Percentiles rank a stretch among this genome's conserved stretches.
Evolutionary conservation across 345 rosid species (phyloP).

Genomic region (Eucalyptus coolabah): DNA sequence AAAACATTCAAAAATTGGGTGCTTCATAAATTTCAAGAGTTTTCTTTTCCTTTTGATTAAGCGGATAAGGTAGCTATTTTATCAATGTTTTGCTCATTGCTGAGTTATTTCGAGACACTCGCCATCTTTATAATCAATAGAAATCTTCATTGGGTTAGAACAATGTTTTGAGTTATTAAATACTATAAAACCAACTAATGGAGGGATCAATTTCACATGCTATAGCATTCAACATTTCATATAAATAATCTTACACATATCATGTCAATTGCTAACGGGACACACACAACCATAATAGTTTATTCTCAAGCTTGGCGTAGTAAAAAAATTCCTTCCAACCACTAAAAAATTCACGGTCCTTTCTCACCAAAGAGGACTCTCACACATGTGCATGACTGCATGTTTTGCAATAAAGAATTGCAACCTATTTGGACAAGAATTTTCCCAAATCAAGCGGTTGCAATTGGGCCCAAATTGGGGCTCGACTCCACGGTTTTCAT

Average conservation of each 20-base stretch:
- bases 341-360: not conserved
- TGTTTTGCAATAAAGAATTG: not conserved
- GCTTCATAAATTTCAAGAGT: not conserved
- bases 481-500: constrained; percentile 40
- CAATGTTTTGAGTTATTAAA: not conserved
- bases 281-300: not conserved
- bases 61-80: not conserved
- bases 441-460: not conserved
- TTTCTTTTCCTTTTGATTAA: not conserved
- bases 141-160: not conserved
- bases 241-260: not conserved
- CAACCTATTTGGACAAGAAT: not conserved
- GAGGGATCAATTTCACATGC: not conserved
- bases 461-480: constrained; percentile 14
- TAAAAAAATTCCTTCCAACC: not conserved
- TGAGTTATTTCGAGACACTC: not conserved
- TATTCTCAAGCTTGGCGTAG: not conserved
- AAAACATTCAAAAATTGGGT: not conserved
- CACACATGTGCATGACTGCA: not conserved
- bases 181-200: not conserved
- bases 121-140: not conserved
- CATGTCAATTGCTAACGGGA: not conserved
- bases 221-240: not conserved
- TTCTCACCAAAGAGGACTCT: not conserved
- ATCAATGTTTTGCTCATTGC: not conserved